Percentiles rank a stretch among this genome's conserved stretches.
Conservation (phyloP, 192 early-diverging fungal genomes). For the Coemansia sp. region DNA sequence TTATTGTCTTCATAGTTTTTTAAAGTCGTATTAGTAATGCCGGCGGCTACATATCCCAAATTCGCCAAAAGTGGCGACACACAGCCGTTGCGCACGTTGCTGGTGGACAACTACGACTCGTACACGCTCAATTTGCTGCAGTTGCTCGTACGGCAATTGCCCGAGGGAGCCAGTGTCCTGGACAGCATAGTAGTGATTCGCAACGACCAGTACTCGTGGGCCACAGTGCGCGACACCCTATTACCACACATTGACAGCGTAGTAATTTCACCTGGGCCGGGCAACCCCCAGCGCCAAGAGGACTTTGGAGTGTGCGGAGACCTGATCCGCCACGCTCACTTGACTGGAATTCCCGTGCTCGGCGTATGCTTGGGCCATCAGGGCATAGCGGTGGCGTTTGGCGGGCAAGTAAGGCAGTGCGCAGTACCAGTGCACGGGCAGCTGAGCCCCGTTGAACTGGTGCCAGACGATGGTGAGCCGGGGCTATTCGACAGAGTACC, state of each 20-base stretch:
- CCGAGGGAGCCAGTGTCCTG: not conserved
- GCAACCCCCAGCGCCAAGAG: slow-evolving; percentile 64
- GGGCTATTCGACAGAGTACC: slow-evolving; percentile 43
- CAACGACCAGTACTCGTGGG: slow-evolving; percentile 92
- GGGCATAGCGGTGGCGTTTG: slow-evolving; percentile 71
- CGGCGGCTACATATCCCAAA: not conserved
- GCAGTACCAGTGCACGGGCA: slow-evolving; percentile 81
- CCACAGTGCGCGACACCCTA: slow-evolving; percentile 49
- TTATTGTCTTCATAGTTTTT: not conserved
- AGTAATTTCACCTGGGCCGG: slow-evolving; percentile 94
- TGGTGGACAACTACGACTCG: slow-evolving; percentile 97
- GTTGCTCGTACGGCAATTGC: slow-evolving; percentile 45
- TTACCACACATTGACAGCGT: slow-evolving; percentile 84
- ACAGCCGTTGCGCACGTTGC: slow-evolving; percentile 54
- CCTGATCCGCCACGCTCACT: slow-evolving; percentile 19
- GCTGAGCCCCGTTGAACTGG: slow-evolving; percentile 53
- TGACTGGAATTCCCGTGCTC: slow-evolving; percentile 66
- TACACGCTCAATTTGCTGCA: slow-evolving; percentile 96
- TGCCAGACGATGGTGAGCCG: not conserved
- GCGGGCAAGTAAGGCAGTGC: slow-evolving; percentile 65
- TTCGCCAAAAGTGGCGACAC: not conserved
- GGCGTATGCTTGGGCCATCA: slow-evolving; percentile 96
- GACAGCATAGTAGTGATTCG: slow-evolving; percentile 75
- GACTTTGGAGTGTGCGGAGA: slow-evolving; percentile 50
- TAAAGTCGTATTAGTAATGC: too few relatives aligned